Conservation (phyloP, 495 filamentous ascomycete species). For the Poronia punctata region DNA sequence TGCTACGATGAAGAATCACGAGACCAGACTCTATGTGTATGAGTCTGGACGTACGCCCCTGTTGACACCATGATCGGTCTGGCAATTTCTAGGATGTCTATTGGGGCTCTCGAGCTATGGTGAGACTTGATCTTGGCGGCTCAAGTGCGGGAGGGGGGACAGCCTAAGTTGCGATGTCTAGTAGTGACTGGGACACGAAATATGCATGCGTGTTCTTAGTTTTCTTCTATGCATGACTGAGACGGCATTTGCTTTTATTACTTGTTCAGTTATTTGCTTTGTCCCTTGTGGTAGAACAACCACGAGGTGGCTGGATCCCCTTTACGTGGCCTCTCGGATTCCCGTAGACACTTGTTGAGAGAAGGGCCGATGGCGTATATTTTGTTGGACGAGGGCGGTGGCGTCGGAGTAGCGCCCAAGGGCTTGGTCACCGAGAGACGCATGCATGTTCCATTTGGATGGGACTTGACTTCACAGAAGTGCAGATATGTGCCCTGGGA, state of each 20-base stretch:
- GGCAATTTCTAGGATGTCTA: conserved; percentile 10
- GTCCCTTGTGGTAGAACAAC: conserved; percentile 34
- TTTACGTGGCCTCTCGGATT: conserved; percentile 27
- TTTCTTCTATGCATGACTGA: conserved; percentile 43
- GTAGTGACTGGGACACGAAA: conserved; percentile 11
- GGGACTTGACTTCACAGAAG: conserved; percentile 17
- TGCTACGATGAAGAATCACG: conserved; percentile 11
- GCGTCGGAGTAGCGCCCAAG: conserved; percentile 13
- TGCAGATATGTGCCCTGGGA: conserved; percentile 22
- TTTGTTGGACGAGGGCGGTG: conserved; percentile 25
- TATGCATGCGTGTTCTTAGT: conserved; percentile 30
- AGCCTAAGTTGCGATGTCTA: conserved; percentile 16
- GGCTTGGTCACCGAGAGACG: conserved; percentile 18
- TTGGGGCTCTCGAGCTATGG: conserved; percentile 5
- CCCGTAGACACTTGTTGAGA: conserved; percentile 26
- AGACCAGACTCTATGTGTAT: conserved; percentile 5
- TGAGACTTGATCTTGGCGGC: conserved; percentile 7
- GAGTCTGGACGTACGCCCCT: too few relatives aligned
- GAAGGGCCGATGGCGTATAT: conserved; percentile 33
- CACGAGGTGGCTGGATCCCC: conserved; percentile 29
- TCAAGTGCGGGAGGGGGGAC: conserved; percentile 8
- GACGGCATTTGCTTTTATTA: conserved; percentile 31
- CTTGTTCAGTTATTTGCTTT: conserved; percentile 32
- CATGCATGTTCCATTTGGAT: conserved; percentile 22
- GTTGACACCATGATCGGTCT: conserved; percentile 5